A percentile compares a stretch with the other conserved stretches of the same genome.
phyloP scores from a whole-genome alignment of 2,329 filamentous ascomycete species.

The Onygenales sp. region DNA sequence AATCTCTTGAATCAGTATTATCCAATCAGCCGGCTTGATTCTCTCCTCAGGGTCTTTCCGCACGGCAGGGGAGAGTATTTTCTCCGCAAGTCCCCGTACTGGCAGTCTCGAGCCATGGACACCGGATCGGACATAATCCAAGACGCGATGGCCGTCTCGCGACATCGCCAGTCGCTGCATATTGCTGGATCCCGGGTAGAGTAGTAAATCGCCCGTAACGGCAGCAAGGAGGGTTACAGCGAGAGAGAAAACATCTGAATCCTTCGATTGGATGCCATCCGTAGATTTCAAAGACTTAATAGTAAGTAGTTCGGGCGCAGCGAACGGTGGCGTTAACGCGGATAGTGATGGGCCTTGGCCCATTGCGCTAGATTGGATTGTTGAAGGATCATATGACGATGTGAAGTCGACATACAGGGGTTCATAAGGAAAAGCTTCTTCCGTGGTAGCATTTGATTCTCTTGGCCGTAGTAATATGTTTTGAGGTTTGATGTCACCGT shows the following conservation, averaged over 20 bases:
- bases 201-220: slow-evolving; percentile 35
- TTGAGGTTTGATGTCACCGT: slow-evolving; percentile 40
- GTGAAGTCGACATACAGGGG: slow-evolving; percentile 39
- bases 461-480: slow-evolving; percentile 32
- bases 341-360: slow-evolving; percentile 18
- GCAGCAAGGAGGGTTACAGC: slow-evolving; percentile 36
- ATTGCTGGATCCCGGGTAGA: slow-evolving; percentile 31
- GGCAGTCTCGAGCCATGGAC: slow-evolving; percentile 29
- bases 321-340: slow-evolving; percentile 36
- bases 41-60: slow-evolving; percentile 27
- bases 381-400: slow-evolving; percentile 23
- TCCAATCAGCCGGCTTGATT: slow-evolving; percentile 24
- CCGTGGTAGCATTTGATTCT: neutral
- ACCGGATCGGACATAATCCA: slow-evolving; percentile 31
- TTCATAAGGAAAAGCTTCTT: slow-evolving; percentile 24
- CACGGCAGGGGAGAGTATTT: slow-evolving; percentile 28
- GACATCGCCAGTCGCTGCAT: slow-evolving; percentile 36
- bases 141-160: slow-evolving; percentile 32
- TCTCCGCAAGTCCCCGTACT: slow-evolving; percentile 31
- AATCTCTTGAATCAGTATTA: slow-evolving; percentile 12
- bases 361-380: slow-evolving; percentile 6
- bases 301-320: slow-evolving; percentile 35
- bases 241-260: slow-evolving; percentile 38
- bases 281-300: slow-evolving; percentile 22
- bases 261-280: slow-evolving; percentile 24